Base-by-base conservation (phyloP, 106 monocot species). In the Allium cepa region DNA sequence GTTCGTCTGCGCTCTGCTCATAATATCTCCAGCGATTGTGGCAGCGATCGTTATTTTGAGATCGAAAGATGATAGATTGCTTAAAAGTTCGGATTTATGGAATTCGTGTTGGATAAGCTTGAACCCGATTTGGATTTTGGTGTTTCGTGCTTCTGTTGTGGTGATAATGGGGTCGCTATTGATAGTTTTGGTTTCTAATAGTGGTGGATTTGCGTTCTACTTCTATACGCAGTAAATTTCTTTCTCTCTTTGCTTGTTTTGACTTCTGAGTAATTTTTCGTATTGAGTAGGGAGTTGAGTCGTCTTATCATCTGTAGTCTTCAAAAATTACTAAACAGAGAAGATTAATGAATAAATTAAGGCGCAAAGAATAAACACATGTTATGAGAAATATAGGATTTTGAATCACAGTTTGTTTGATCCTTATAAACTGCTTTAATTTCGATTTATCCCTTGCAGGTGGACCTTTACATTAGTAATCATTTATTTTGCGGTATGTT, bases 401-500 rank as follows among this genome's bases (percentile, higher is more conserved):
- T 36, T 36, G 36, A 5, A 36, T 22, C 36, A 36, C 9, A 7
- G 0, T 70, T 7, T 26, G 56, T 60, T 2, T 59, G 17, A 10
- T 60, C 47, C 53, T 60, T 71, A 8, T 46, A 62, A 69, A 76
- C 50, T 46, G 50, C 26, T 75, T 56, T 10, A 49, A 71, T 50
- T 53, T 61, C 47, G 18, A 9, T 67, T 49, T 59, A 66, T 80
- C 67, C 57, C 78, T 7, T 66, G 77, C 80, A 90, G 90, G 80
- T 90, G 90, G 90, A 90, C 90, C 1, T 86, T 90, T 47, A 50
- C 78, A 7, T 50, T 90, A 36, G 90, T 83, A 22, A 83, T 86
- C 59, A 49, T 86, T 47, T 90, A 89, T 77, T 89, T 89, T 75
- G 61, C 60, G 79, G 88, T 89, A 77, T 70, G 75, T 69, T 15